These are phyloP conservation scores for Aspergillus heteromorphus DNA, from an alignment of 495 filamentous ascomycete genomes.

Conservation along the genomic window DNA sequence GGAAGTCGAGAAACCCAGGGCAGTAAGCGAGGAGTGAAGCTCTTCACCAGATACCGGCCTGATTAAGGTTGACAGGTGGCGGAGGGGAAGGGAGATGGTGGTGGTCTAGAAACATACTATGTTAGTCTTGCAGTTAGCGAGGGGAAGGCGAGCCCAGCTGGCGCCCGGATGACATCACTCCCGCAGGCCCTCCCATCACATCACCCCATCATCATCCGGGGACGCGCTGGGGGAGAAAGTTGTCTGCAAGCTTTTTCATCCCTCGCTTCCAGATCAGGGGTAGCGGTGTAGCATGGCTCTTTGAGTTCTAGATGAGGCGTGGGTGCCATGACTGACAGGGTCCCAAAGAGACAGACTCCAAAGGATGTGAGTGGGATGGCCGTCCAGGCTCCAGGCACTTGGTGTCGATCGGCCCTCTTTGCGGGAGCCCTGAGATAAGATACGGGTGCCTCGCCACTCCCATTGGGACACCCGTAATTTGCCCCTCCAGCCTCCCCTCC, in stretches of 20 bases:
- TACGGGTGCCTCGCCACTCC: neutral
- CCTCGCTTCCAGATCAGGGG: neutral
- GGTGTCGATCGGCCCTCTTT: neutral
- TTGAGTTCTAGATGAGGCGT: no score
- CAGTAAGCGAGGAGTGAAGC: neutral
- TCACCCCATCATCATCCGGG: neutral
- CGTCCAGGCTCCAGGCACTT: no score
- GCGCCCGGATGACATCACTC: slow-evolving; percentile 1
- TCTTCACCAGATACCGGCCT: neutral
- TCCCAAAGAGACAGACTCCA: no score
- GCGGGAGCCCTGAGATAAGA: neutral
- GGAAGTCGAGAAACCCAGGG: neutral
- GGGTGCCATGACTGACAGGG: no score
- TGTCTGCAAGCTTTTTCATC: neutral
- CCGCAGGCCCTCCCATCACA: neutral
- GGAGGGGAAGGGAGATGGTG: neutral
- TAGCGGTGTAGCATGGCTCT: neutral
- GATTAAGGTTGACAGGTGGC: neutral
- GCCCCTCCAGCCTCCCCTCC: no score
- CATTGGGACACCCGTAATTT: no score
- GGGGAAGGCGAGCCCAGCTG: neutral
- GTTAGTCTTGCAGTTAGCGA: neutral
- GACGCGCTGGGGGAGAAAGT: neutral
- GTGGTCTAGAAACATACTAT: neutral
- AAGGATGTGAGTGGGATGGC: no score